Base-by-base conservation (phyloP, 257 asterid genomes). In the Solanum sejunctum region DNA sequence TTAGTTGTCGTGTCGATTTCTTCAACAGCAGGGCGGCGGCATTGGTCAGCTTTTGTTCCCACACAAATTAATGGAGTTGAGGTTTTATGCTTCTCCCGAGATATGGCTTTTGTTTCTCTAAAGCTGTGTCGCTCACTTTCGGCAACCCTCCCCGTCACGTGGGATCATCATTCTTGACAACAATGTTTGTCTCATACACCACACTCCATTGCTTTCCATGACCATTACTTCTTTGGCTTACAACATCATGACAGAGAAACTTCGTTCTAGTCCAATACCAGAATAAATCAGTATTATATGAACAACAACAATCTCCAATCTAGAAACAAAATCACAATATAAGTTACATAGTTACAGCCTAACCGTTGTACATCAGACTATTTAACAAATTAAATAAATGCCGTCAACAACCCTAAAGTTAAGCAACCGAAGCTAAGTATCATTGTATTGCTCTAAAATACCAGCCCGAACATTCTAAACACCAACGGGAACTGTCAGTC, bases 311-410 rank as follows among this genome's bases (percentile, higher is more conserved):
- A 26, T 64, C 83, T 52, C 83, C 64, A 78, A 52, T 52, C 83
- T 52, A 78, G 49, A 26, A 52, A 16, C 23, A 70, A 51, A 54
- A 63, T 70, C 73, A 84, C 5, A 20, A 47, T 3, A 64, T 43
- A 80, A 32, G 73, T 84, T 80, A 84, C 78, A 86, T 61, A 70
- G 80, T 81, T 60, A 80, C 88, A 84, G 60, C 84, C 88, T 79
- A 87, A 64, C 39, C 12, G 39, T 61, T 80, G 28, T 77, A 54
- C 60, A n/a, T 13, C 64, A 16, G 49, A 78, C 83, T 54, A 78
- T 49, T 32, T 77, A 51, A 71, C 54, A 71, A 71, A 77, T 51
- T 49, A 77, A 47, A 52, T 77, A 77, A 77, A 77, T 51, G n/a
- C 82, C 49, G 61, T 51, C 21, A 13, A 77, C 23, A 51, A 49